Evolutionary conservation across 2,329 filamentous ascomycete genomes (phyloP), one percentile per base, ranked within the genome.

Genomic region (Byssochlamys sp.): DNA sequence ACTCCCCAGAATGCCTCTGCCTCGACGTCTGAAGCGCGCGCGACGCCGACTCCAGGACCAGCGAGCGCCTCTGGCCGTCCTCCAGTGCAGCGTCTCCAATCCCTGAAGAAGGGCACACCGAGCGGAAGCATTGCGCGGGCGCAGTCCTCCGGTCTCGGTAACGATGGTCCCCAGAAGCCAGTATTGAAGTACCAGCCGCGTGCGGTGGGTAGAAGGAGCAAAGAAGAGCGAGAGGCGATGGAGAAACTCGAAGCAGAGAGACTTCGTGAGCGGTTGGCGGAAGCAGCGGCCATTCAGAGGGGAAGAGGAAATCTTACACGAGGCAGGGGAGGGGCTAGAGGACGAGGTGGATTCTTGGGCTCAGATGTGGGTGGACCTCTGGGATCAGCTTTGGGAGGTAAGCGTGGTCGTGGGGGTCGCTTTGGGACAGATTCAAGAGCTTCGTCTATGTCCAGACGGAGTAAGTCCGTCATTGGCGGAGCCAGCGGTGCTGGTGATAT

Each of bases 201-300:
- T 53, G 69, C 71, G 1, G 70, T 73, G 6, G 64, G 61, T 5
- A 75, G 76, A 11, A 72, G 74, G 53, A 76, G 72, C 60, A 76
- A 78, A 62, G 74, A 75, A 58, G 75, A 78, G 62, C 73, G 76
- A 59, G 75, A 77, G 49, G 73, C 71, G 9, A 69, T 73, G 1
- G 72, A 76, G 65, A 71, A 68, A 54, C 63, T 73, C 6, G 76
- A 78, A 62, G 71, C 71, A 52, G 69, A 77, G 62, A 69, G 74
- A 26, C 55, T 72, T 45, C 69, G 67, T 39, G 72, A 75, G 60
- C 67, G 74, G 52, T 58, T 75, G 33, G 68, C 66, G 45, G 75
- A 75, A 60, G 74, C 69, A 9, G 73, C 69, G 25, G 74, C 72
- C n/a, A 75, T 69, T 24, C 69, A 69, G 62, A 69, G 65, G 39